A percentile compares a stretch with the other conserved stretches of the same genome.
phyloP scores from a whole-genome alignment of 305 asterid species.

The Petunia hybrid region DNA sequence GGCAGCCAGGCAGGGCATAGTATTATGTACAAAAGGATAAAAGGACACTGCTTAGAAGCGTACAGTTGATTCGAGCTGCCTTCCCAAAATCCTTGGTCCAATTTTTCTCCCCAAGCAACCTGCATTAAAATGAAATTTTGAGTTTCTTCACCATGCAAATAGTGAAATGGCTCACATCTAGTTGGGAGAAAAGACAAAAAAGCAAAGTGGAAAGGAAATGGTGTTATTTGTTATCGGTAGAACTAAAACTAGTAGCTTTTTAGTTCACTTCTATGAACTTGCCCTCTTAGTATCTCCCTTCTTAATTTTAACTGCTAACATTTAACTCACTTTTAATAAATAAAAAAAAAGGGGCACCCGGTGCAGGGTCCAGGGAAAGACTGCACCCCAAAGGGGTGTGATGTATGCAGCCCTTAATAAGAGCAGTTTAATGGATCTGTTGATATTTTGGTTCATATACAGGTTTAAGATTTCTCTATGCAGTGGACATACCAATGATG shows the following conservation, averaged over 20 bases:
- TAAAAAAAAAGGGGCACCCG: too few relatives aligned
- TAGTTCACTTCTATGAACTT: too few relatives aligned
- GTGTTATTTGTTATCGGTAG: too few relatives aligned
- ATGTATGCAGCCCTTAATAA: too few relatives aligned
- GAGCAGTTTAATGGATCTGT: neutral
- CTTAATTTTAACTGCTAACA: neutral
- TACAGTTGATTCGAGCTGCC: constrained; percentile 66
- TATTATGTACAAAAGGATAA: neutral
- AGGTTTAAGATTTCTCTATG: neutral
- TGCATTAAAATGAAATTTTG: constrained; percentile 39
- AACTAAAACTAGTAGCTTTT: too few relatives aligned
- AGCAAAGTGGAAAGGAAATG: too few relatives aligned
- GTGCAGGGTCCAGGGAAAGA: too few relatives aligned
- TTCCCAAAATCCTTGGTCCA: constrained; percentile 80
- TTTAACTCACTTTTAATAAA: neutral
- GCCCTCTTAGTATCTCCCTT: neutral
- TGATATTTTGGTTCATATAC: neutral
- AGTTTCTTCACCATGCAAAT: constrained; percentile 13
- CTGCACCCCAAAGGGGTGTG: too few relatives aligned
- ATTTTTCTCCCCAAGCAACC: constrained; percentile 89
- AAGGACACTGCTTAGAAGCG: constrained; percentile 26
- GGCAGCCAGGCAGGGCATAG: neutral
- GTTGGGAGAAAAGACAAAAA: too few relatives aligned
- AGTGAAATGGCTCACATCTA: too few relatives aligned
- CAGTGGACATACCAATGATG: too few relatives aligned